These are phyloP conservation scores for Mucuna pruriens DNA, from an alignment of 306 rosid species.

Conservation along the genomic window DNA sequence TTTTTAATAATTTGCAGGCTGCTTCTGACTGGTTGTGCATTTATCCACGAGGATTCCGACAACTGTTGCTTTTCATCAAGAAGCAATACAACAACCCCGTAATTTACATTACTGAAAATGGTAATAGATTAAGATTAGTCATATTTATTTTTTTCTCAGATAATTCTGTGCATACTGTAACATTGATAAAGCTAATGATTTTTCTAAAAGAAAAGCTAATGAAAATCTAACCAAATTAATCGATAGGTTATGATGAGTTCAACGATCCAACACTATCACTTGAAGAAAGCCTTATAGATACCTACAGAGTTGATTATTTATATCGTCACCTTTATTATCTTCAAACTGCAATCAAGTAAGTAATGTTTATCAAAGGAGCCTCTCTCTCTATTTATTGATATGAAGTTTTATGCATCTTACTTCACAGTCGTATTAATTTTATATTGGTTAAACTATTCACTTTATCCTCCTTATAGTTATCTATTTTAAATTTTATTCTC, in stretches of 20 bases:
- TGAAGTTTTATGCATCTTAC: background rate
- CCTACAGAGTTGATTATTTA: constrained; percentile 40
- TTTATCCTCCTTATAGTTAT: too few species aligned
- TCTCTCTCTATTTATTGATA: background rate
- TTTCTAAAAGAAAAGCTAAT: background rate
- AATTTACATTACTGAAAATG: constrained; percentile 53
- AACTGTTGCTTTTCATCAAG: constrained; percentile 43
- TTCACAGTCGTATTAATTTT: background rate
- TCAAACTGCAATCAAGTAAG: constrained; percentile 49
- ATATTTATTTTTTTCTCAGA: background rate
- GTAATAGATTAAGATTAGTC: constrained; percentile 9
- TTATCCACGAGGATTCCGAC: constrained; percentile 45
- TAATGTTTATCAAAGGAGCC: background rate
- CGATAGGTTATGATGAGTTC: constrained; percentile 42
- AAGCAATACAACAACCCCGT: constrained; percentile 43
- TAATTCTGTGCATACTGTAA: background rate
- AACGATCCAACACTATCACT: constrained; percentile 44
- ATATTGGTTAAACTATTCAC: too few species aligned
- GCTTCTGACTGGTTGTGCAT: constrained; percentile 44
- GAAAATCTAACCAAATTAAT: constrained; percentile 1
- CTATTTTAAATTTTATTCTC: too few species aligned
- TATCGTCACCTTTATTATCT: constrained; percentile 45
- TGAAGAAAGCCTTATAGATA: constrained; percentile 44
- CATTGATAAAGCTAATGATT: background rate
- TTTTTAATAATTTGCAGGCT: constrained; percentile 33